Evolutionary conservation across 2,329 filamentous ascomycete genomes (phyloP), one percentile per base, ranked within the genome.

Genomic region (Fusarium foetens): DNA sequence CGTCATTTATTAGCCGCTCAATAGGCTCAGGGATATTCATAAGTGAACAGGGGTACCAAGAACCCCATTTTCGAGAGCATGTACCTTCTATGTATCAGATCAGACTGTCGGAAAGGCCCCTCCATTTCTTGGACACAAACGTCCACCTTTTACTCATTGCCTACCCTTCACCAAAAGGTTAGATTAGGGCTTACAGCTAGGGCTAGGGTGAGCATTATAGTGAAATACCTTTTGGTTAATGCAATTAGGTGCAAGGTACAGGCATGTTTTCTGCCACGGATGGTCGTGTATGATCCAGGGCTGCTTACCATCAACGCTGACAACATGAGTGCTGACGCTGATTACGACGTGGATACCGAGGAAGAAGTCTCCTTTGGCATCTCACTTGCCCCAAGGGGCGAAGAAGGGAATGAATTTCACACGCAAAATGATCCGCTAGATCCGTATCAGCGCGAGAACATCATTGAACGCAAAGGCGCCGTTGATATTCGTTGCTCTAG

Each of bases 401-500:
- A 58, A 25, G 45, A 73, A 35, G 57, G 63, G 6, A 65, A 54
- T 33, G 60, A 53, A 7, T 74, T 74, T 25, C 68, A 53, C 25
- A 53, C 59, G 17, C 58, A 61, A 25, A 72, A 70, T 33, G n/a
- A 58, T 42, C 48, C 71, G 6, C 12, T 23, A 21, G 42, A 63
- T 10, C 71, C 55, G 7, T 70, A 70, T n/a, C 71, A 73, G 36
- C 54, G 66, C 7, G 45, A 59, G 13, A 63, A 68, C 7, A 43
- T 68, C 23, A 70, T 65, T 6, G 45, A 62, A n/a, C n/a, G 57
- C 25, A 48, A 35, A 14, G 46, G 62, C 12, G 62, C 45, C 13
- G 27, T 73, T 1, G 61, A 73, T 1, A 64, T 73, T 35, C 57
- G 57, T 8, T 73, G 70, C 45, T 57, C 41, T 0, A 42, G 69